Conservation (phyloP, 805 yeast genomes). For the Starmerella vaccinii region DNA sequence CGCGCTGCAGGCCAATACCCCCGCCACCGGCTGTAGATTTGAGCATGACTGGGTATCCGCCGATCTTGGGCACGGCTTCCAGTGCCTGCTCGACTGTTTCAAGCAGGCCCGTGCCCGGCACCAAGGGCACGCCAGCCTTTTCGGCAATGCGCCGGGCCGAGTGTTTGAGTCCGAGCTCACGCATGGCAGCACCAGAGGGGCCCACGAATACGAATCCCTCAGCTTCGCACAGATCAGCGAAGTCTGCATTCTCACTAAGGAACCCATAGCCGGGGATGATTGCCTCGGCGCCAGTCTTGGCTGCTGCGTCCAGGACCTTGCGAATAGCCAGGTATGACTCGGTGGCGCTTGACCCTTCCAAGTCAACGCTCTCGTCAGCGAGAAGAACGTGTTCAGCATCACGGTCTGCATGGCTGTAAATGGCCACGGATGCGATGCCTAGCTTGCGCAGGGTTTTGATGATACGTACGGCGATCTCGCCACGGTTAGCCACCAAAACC, state of each 20-base stretch:
- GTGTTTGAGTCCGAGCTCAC: constrained; percentile 86
- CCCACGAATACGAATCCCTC: constrained; percentile 91
- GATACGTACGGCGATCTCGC: constrained; percentile 94
- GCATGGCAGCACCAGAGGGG: constrained; percentile 89
- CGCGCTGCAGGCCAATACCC: constrained; percentile 94
- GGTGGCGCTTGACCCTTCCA: constrained; percentile 75
- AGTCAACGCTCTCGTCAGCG: constrained; percentile 73
- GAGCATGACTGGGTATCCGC: constrained; percentile 81
- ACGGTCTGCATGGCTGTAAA: constrained; percentile 82
- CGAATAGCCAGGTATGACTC: constrained; percentile 82
- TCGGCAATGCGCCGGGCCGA: constrained; percentile 92
- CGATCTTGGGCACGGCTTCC: constrained; percentile 55
- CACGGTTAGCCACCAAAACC: constrained; percentile 93
- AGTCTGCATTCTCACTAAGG: constrained; percentile 91
- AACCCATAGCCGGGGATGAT: constrained; percentile 97
- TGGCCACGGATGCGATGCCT: constrained; percentile 70
- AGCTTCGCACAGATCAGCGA: constrained; percentile 72
- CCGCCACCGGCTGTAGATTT: constrained; percentile 99
- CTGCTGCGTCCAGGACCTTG: constrained; percentile 78
- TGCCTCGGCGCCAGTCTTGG: constrained; percentile 78
- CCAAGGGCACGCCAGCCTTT: constrained; percentile 87
- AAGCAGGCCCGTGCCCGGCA: constrained; percentile 91
- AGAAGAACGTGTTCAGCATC: constrained; percentile 75
- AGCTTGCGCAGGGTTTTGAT: constrained; percentile 77
- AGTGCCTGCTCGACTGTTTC: constrained; percentile 62